These are phyloP conservation scores for Xylariaceae sp. DNA, from an alignment of 2,329 filamentous ascomycete species.

Conservation along the genomic window DNA sequence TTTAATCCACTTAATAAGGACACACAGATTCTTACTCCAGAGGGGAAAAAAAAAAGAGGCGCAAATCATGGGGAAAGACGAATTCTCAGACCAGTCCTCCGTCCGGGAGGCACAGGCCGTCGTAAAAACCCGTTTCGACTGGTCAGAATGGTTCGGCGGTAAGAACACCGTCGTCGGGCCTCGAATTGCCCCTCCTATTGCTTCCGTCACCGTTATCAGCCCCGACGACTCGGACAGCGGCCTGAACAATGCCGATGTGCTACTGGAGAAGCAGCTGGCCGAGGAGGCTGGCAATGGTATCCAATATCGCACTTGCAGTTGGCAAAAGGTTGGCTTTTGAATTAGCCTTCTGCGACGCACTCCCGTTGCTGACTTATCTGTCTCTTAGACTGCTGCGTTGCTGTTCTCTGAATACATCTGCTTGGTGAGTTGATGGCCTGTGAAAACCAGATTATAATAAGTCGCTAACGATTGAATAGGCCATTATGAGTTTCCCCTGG, in stretches of 20 bases:
- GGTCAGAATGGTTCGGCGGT: conserved; percentile 38
- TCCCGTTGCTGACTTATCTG: conserved; percentile 3
- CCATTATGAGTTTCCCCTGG: conserved; percentile 94
- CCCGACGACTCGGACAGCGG: conserved; percentile 38
- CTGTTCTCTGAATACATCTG: conserved; percentile 96
- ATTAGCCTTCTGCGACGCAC: conserved; percentile 18
- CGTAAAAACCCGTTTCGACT: conserved; percentile 35
- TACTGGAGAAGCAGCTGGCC: conserved; percentile 65
- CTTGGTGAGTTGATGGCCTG: conserved; percentile 42
- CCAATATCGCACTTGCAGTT: conserved; percentile 89
- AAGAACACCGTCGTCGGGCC: conserved; percentile 42
- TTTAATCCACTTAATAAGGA: too few relatives aligned
- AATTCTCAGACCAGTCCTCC: too few relatives aligned
- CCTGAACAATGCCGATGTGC: conserved; percentile 42
- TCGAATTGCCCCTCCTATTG: conserved; percentile 45
- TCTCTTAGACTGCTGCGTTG: conserved; percentile 74
- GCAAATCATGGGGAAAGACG: too few relatives aligned
- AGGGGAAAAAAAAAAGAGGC: too few relatives aligned
- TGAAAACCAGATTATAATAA: too few relatives aligned
- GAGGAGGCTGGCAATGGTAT: conserved; percentile 75
- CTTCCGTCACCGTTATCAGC: conserved; percentile 15
- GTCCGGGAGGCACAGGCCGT: conserved; percentile 42
- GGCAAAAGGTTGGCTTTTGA: conserved; percentile 69
- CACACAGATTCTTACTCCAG: too few relatives aligned
- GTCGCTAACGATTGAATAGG: conserved; percentile 34